Conservation (phyloP, 495 filamentous ascomycete genomes). For the Venustampulla echinocandica region DNA sequence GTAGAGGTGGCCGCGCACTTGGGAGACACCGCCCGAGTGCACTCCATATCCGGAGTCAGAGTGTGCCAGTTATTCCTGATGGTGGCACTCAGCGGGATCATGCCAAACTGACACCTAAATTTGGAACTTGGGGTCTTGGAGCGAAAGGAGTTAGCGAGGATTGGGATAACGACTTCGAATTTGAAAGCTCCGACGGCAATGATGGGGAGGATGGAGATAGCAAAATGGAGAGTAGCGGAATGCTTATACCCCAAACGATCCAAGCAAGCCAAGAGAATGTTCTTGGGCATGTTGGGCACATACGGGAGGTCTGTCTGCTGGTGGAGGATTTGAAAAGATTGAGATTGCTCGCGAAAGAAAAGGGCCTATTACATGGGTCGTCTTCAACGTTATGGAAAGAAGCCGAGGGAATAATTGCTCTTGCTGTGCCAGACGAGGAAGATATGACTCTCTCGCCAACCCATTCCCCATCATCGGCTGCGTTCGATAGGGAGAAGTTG, state of each 20-base stretch:
- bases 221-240: slow-evolving; percentile 42
- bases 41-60: slow-evolving; percentile 84
- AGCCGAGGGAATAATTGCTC: slow-evolving; percentile 77
- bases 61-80: slow-evolving; percentile 81
- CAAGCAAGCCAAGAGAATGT: slow-evolving; percentile 78
- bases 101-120: slow-evolving; percentile 60
- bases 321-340: slow-evolving; percentile 74
- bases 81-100: slow-evolving; percentile 42
- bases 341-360: slow-evolving; percentile 51
- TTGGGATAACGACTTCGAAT: slow-evolving; percentile 28
- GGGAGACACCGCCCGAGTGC: slow-evolving; percentile 69
- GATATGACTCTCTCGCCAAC: slow-evolving; percentile 33
- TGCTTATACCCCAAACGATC: slow-evolving; percentile 75
- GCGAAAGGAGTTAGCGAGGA: slow-evolving; percentile 51
- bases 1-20: slow-evolving; percentile 61
- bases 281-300: slow-evolving; percentile 77
- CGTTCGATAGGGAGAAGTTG: slow-evolving; percentile 12
- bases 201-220: slow-evolving; percentile 28
- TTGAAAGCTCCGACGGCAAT: slow-evolving; percentile 39
- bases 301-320: slow-evolving; percentile 72
- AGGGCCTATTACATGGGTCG: slow-evolving; percentile 54
- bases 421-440: slow-evolving; percentile 78
- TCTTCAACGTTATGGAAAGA: slow-evolving; percentile 68
- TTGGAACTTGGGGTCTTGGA: slow-evolving; percentile 81
- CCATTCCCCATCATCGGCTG: slow-evolving; percentile 21